phyloP scores from a whole-genome alignment of 345 rosid genomes.

The Syzygium oleosum region DNA sequence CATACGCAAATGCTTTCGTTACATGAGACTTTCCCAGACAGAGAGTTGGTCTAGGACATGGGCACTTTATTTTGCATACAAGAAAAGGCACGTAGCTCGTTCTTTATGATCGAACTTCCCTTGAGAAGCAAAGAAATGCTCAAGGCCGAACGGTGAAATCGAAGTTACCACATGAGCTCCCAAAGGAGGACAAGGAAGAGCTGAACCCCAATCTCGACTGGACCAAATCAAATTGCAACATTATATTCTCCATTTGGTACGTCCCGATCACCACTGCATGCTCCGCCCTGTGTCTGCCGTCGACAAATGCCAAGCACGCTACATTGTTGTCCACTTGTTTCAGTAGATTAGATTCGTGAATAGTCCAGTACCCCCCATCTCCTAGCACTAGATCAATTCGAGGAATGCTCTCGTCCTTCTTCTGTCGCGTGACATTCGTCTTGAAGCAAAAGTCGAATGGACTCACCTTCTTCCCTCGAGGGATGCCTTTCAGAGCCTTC shows the following conservation, averaged over 20 bases:
- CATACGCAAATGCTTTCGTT: background rate
- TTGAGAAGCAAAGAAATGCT: background rate
- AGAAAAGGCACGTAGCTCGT: background rate
- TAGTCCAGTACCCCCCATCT: background rate
- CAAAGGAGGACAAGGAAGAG: background rate
- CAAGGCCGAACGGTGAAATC: background rate
- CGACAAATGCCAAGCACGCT: background rate
- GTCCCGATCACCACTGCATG: constrained; percentile 21
- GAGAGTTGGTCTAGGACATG: background rate
- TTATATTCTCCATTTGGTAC: constrained; percentile 24
- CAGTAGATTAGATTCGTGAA: background rate
- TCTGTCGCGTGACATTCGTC: background rate
- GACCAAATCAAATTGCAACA: constrained; percentile 19
- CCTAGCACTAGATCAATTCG: background rate
- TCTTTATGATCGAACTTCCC: background rate
- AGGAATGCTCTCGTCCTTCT: background rate
- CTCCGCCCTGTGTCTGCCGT: background rate
- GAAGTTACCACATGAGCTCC: background rate
- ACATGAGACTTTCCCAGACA: background rate
- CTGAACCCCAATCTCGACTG: constrained; percentile 26
- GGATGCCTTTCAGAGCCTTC: background rate
- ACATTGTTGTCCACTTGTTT: background rate
- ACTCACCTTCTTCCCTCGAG: background rate
- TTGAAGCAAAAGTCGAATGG: background rate
- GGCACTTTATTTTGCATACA: background rate